A percentile compares a stretch with the other conserved stretches of the same genome.
These are phyloP conservation scores for Saccharomycopsis schoenii DNA, from an alignment of 805 yeast species.

Conservation along the genomic window DNA sequence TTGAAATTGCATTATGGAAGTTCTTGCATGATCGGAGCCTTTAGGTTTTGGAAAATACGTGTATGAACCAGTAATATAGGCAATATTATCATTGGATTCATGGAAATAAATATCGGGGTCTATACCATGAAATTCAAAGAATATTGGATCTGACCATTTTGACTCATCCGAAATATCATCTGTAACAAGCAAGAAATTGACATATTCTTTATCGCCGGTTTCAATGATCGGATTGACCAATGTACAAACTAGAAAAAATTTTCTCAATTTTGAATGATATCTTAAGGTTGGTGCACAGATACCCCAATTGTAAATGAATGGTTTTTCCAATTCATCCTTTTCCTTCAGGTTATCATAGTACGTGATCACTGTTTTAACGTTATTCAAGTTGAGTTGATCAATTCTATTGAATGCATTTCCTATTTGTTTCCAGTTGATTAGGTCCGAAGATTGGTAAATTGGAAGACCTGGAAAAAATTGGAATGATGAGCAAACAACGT, in stretches of 20 bases:
- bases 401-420: slow-evolving; percentile 10
- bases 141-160: slow-evolving; percentile 12
- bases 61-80: slow-evolving; percentile 13
- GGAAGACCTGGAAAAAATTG: slow-evolving; percentile 14
- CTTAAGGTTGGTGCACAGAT: slow-evolving; percentile 13
- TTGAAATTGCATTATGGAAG: slow-evolving; percentile 7
- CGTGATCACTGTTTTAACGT: slow-evolving; percentile 6
- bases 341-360: slow-evolving; percentile 6
- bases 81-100: slow-evolving; percentile 1
- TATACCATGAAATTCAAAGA: slow-evolving; percentile 15
- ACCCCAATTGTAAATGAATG: slow-evolving; percentile 16
- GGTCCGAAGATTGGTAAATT: slow-evolving; percentile 4
- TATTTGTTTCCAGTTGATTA: slow-evolving; percentile 10
- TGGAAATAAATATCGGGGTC: slow-evolving; percentile 14
- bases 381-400: slow-evolving; percentile 3
- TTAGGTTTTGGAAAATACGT: slow-evolving; percentile 6
- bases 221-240: slow-evolving; percentile 8
- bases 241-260: slow-evolving; percentile 11
- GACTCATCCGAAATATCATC: slow-evolving; percentile 8
- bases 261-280: slow-evolving; percentile 1
- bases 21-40: background rate
- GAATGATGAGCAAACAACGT: slow-evolving; percentile 10
- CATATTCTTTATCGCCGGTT: slow-evolving; percentile 3
- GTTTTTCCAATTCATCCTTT: slow-evolving; percentile 1
- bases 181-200: slow-evolving; percentile 2